Evolutionary conservation across 2,329 filamentous ascomycete genomes (phyloP).

Genomic region (Diplodia sapinea): DNA sequence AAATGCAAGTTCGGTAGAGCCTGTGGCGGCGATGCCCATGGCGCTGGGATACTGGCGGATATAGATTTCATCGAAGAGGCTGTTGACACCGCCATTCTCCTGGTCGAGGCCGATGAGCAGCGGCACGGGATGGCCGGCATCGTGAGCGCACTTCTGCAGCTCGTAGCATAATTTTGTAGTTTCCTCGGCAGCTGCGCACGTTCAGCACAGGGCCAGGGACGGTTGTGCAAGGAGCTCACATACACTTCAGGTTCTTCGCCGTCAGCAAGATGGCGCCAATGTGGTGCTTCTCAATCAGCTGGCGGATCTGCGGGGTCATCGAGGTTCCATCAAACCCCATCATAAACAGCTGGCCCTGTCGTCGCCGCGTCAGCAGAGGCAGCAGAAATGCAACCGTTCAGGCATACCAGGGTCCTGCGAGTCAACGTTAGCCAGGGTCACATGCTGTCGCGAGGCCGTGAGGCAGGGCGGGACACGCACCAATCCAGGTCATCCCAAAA

Average conservation of each 20-base stretch:
- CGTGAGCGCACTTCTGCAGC: constrained; percentile 87
- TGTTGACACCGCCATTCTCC: constrained; percentile 98
- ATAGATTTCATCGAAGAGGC: constrained; percentile 92
- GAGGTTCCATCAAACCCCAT: constrained; percentile 87
- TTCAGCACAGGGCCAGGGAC: constrained; percentile 34
- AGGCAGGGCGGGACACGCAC: constrained; percentile 53
- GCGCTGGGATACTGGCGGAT: constrained; percentile 96
- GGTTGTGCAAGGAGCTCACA: constrained; percentile 59
- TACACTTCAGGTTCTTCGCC: constrained; percentile 86
- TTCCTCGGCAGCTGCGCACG: constrained; percentile 78
- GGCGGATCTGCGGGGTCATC: constrained; percentile 81
- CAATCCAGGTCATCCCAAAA: constrained; percentile 77
- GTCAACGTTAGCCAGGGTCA: constrained; percentile 45
- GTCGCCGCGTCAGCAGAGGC: constrained; percentile 34
- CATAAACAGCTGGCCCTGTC: constrained; percentile 74
- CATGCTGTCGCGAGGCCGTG: constrained; percentile 38
- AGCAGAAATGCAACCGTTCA: constrained; percentile 33
- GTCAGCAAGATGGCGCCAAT: constrained; percentile 86
- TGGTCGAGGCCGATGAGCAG: constrained; percentile 92
- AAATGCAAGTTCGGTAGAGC: constrained; percentile 82
- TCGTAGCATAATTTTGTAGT: constrained; percentile 88
- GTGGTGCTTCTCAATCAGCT: constrained; percentile 81
- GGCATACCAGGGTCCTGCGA: constrained; percentile 53
- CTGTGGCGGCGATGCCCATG: constrained; percentile 95
- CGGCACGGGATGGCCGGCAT: constrained; percentile 87